phyloP scores from a whole-genome alignment of 1,284 basidiomycete genomes.

The Leccinum solheimii region DNA sequence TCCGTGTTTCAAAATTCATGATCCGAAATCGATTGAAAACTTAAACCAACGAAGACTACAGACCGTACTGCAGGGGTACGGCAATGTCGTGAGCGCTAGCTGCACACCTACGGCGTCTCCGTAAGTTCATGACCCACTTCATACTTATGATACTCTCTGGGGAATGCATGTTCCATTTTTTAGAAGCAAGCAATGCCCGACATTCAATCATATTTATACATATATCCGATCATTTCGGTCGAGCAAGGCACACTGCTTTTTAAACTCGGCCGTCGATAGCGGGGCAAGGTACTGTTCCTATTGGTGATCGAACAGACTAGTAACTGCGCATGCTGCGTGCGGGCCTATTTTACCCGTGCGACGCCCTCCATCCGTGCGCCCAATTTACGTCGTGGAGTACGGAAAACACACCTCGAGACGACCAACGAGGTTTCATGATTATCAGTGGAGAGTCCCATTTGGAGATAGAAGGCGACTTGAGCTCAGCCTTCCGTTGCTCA shows the following conservation, averaged over 20 bases:
- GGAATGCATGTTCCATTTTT: slow-evolving; percentile 22
- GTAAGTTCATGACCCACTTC: background rate
- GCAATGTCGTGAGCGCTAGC: slow-evolving; percentile 23
- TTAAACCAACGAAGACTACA: slow-evolving; percentile 5
- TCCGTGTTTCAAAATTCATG: slow-evolving; percentile 31
- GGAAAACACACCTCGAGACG: background rate
- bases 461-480: slow-evolving; percentile 25
- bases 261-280: slow-evolving; percentile 10
- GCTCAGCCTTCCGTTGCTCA: slow-evolving; percentile 20
- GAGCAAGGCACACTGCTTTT: background rate
- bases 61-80: slow-evolving; percentile 12
- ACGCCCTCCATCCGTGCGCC: slow-evolving; percentile 7
- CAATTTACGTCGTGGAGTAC: slow-evolving; percentile 28
- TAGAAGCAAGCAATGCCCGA: slow-evolving; percentile 10
- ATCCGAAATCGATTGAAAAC: slow-evolving; percentile 19
- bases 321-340: background rate
- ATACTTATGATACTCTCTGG: background rate
- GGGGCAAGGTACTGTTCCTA: slow-evolving; percentile 1
- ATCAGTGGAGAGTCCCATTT: slow-evolving; percentile 13
- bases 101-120: background rate
- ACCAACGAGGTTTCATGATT: slow-evolving; percentile 14
- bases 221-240: slow-evolving; percentile 10
- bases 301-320: background rate
- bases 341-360: background rate
- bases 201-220: background rate